phyloP scores from a whole-genome alignment of 2,329 filamentous ascomycete genomes.

The Penicillium corylophilum region DNA sequence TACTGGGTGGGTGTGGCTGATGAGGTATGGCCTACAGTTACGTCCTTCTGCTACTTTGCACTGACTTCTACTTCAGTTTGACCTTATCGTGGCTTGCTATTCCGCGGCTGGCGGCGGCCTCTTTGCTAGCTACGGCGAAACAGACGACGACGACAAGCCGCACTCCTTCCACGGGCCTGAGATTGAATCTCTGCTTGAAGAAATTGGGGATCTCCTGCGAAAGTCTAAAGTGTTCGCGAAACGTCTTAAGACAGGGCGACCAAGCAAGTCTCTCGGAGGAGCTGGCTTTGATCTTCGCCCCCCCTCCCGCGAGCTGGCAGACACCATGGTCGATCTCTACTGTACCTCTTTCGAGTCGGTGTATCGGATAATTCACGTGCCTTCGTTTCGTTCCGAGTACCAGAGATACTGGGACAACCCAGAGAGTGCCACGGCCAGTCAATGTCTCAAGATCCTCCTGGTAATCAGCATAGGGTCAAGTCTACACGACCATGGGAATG shows the following conservation, averaged over 20 bases:
- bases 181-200: no score
- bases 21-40: no score
- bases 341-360: background rate
- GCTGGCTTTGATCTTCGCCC: background rate
- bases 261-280: no score
- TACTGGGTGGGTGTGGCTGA: no score
- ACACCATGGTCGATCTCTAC: background rate
- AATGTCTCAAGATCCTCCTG: background rate
- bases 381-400: slow-evolving; percentile 2
- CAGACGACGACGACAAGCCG: no score
- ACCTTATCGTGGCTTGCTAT: no score
- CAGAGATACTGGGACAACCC: background rate
- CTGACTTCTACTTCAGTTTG: no score
- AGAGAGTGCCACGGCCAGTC: background rate
- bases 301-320: background rate
- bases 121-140: no score
- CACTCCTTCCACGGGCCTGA: no score
- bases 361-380: slow-evolving; percentile 3
- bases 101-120: no score
- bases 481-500: background rate
- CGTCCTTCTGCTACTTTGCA: no score
- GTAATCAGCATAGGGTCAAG: slow-evolving; percentile 1
- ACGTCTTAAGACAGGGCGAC: background rate
- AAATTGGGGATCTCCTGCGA: no score
- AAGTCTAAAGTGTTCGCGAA: background rate